These are phyloP conservation scores for Populus trichocarpa DNA, from an alignment of 441 rosid species.

Conservation along the genomic window DNA sequence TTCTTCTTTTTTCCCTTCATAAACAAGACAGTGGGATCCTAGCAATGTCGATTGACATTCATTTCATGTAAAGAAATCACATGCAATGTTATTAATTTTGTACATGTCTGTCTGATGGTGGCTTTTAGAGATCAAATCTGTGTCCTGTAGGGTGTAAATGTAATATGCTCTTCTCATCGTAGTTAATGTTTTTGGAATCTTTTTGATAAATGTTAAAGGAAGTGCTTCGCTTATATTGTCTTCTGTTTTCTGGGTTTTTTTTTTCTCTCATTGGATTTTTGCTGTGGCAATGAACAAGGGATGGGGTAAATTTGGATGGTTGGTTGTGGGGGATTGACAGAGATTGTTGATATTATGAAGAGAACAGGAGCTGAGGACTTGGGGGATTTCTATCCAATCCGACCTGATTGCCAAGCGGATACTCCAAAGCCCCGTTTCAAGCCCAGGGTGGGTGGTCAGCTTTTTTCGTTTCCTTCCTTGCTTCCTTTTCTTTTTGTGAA, in stretches of 20 bases:
- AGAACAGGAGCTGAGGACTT: slow-evolving; percentile 57
- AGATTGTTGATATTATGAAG: slow-evolving; percentile 21
- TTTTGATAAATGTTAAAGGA: neutral
- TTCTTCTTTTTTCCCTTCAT: neutral
- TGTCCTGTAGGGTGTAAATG: neutral
- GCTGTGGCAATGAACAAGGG: slow-evolving; percentile 11
- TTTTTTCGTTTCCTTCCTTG: neutral
- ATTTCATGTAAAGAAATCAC: neutral
- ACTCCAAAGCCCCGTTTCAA: slow-evolving; percentile 71
- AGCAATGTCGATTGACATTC: neutral
- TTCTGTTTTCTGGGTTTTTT: neutral
- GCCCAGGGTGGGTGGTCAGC: slow-evolving; percentile 46
- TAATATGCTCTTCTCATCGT: neutral
- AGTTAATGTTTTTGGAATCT: neutral
- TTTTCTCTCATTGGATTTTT: slow-evolving; percentile 8
- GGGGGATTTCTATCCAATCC: slow-evolving; percentile 63
- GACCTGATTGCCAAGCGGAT: slow-evolving; percentile 62
- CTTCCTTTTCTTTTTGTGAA: neutral
- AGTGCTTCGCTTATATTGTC: neutral
- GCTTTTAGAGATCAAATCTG: neutral
- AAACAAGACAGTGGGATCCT: neutral
- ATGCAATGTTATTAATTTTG: neutral
- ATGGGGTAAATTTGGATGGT: slow-evolving; percentile 19
- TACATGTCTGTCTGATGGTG: neutral
- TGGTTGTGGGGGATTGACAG: slow-evolving; percentile 27